Evolutionary conservation across 1,284 basidiomycete species (phyloP).

Genomic region (Rhodotorula sp.): DNA sequence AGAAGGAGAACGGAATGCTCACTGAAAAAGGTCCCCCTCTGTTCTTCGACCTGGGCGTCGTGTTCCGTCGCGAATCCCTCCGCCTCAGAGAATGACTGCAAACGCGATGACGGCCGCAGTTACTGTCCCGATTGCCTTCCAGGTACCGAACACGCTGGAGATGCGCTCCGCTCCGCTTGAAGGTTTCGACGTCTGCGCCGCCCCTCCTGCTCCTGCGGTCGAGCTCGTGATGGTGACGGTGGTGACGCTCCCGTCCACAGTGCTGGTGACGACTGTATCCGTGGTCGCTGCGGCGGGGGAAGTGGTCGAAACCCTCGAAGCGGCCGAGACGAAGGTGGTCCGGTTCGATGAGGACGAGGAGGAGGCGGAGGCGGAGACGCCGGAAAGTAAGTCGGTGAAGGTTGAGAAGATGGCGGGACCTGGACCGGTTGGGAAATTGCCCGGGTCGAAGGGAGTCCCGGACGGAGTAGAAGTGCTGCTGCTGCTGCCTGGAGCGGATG

Average conservation of each 20-base stretch:
- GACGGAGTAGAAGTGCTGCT: not conserved
- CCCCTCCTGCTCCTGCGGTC: not conserved
- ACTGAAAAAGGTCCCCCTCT: too few relatives aligned
- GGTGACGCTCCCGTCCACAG: conserved; percentile 15
- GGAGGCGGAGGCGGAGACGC: not conserved
- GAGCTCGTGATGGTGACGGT: conserved; percentile 20
- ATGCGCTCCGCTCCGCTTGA: not conserved
- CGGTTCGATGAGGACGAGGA: not conserved
- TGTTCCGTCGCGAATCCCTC: not conserved
- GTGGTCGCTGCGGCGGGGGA: not conserved
- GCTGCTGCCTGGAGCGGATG: too few relatives aligned
- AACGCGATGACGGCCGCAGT: not conserved
- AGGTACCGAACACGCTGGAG: not conserved
- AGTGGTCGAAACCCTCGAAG: conserved; percentile 1
- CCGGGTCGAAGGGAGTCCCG: conserved; percentile 5
- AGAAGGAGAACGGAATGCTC: too few relatives aligned
- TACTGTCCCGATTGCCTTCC: not conserved
- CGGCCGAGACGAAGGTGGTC: conserved; percentile 23
- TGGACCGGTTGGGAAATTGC: not conserved
- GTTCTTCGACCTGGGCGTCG: too few relatives aligned
- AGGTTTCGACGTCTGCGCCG: not conserved
- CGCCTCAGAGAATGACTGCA: not conserved
- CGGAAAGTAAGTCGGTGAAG: not conserved
- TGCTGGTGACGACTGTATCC: conserved; percentile 1
- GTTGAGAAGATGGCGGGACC: conserved; percentile 17